These are phyloP conservation scores for Corniculantispora saksenae DNA, from an alignment of 2,329 filamentous ascomycete species.

Conservation along the genomic window DNA sequence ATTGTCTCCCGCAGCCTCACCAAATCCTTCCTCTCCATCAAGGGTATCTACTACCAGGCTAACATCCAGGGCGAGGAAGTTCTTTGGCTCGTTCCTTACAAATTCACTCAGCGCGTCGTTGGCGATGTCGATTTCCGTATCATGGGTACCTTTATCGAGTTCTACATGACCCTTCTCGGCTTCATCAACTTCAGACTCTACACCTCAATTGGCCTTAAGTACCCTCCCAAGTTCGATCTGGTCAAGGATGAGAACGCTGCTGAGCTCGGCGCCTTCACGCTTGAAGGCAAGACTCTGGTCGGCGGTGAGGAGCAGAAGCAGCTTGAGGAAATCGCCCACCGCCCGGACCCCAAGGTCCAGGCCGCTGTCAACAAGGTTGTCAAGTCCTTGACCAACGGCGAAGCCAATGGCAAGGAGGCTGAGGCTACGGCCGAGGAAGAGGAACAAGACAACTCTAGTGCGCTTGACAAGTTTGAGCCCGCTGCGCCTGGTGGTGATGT, in stretches of 20 bases:
- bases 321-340: constrained; percentile 47
- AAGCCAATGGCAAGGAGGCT: constrained; percentile 37
- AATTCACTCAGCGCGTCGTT: constrained; percentile 92
- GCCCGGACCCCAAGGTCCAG: constrained; percentile 63
- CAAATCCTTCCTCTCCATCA: constrained; percentile 97
- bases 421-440: constrained; percentile 35
- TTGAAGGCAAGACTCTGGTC: constrained; percentile 71
- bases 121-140: constrained; percentile 97
- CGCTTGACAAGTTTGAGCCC: constrained; percentile 90
- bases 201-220: constrained; percentile 86
- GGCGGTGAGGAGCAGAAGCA: constrained; percentile 54
- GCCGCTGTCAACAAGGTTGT: constrained; percentile 70
- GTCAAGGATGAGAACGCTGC: constrained; percentile 85
- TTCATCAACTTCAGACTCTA: constrained; percentile 97
- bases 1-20: constrained; percentile 88
- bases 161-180: constrained; percentile 93
- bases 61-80: constrained; percentile 97
- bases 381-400: constrained; percentile 62
- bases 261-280: constrained; percentile 85
- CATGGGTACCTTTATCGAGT: constrained; percentile 98
- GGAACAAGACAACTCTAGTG: constrained; percentile 48
- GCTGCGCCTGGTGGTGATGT: constrained; percentile 82
- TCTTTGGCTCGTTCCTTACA: constrained; percentile 95
- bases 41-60: constrained; percentile 99
- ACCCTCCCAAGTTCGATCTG: constrained; percentile 90